phyloP scores from a whole-genome alignment of 306 rosid species.

The peach (Prunus persica) region Prunus_persica_NCBIv2 NC_034015.1:14679001-14679500 shows the following conservation, averaged over 20 bases:
- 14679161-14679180: conserved; percentile 44
- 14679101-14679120: not conserved
- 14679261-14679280: conserved; percentile 68
- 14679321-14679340: not conserved
- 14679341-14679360: not conserved
- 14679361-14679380: not conserved
- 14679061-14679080: not conserved
- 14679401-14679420: not conserved
- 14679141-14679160: not conserved
- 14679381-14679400: not conserved
- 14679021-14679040: conserved; percentile 12
- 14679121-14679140: not conserved
- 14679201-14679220: conserved; percentile 73
- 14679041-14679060: conserved; percentile 21
- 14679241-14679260: conserved; percentile 65
- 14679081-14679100: not conserved
- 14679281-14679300: conserved; percentile 11
- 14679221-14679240: conserved; percentile 71
- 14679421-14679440: not conserved
- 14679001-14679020: conserved; percentile 2
- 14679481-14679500: not conserved
- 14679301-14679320: not conserved
- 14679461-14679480: not conserved
- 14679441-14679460: not conserved
- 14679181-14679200: conserved; percentile 76